A percentile compares a stretch with the other conserved stretches of the same genome.
Evolutionary conservation across 2,329 filamentous ascomycete genomes (phyloP).

Genomic region (Cordyceps militaris): DNA sequence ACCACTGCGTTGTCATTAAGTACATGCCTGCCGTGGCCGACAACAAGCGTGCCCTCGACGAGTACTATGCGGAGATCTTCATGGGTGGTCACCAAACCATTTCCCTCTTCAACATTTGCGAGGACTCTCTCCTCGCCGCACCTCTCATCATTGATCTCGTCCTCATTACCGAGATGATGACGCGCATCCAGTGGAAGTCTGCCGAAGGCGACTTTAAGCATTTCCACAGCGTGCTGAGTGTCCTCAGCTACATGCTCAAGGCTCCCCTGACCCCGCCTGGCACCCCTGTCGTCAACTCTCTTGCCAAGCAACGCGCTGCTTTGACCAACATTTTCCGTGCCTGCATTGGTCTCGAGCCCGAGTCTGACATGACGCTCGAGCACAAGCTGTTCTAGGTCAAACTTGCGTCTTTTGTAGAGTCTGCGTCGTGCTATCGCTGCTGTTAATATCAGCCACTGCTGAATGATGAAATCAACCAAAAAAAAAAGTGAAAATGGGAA

Average conservation of each 20-base stretch:
- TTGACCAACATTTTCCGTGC: slow-evolving; percentile 98
- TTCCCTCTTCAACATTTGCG: slow-evolving; percentile 95
- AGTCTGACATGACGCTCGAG: slow-evolving; percentile 98
- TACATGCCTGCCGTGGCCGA: slow-evolving; percentile 99
- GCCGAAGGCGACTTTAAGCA: slow-evolving; percentile 67
- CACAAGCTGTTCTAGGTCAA: slow-evolving; percentile 78
- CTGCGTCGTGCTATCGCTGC: neutral
- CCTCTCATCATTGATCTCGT: slow-evolving; percentile 97
- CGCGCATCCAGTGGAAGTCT: slow-evolving; percentile 86
- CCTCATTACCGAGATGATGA: slow-evolving; percentile 94
- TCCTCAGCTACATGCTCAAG: slow-evolving; percentile 98
- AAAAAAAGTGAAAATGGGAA: neutral
- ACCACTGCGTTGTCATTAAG: slow-evolving; percentile 99
- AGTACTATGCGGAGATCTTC: slow-evolving; percentile 99
- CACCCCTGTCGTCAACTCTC: slow-evolving; percentile 89
- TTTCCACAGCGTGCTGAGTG: slow-evolving; percentile 94
- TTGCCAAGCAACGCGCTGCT: slow-evolving; percentile 91
- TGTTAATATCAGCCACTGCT: neutral
- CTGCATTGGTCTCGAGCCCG: slow-evolving; percentile 91
- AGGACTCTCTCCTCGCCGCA: slow-evolving; percentile 92
- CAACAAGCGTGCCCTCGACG: slow-evolving; percentile 96
- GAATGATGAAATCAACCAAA: neutral
- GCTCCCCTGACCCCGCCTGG: slow-evolving; percentile 90
- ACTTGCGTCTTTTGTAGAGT: neutral
- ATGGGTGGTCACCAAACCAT: slow-evolving; percentile 98